Evolutionary conservation across 2,329 filamentous ascomycete species (phyloP).

Genomic region (Allantophomopsis cytisporea): DNA sequence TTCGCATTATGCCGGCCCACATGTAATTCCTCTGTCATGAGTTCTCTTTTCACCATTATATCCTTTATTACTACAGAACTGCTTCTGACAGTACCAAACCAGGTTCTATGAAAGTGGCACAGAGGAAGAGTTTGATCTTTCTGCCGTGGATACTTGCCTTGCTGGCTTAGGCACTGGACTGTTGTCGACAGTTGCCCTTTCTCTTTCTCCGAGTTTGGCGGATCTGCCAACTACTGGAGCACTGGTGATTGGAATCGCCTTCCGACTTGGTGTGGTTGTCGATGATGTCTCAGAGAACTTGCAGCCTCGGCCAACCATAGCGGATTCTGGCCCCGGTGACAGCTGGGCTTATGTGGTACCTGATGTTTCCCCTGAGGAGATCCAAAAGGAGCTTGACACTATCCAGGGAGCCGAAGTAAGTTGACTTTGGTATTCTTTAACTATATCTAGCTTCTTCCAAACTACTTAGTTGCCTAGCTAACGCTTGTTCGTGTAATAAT

Average conservation of each 20-base stretch:
- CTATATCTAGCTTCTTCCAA: conserved; percentile 4
- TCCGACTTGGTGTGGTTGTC: conserved; percentile 30
- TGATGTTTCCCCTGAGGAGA: conserved; percentile 16
- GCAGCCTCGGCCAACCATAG: conserved; percentile 18
- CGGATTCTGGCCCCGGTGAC: conserved; percentile 10
- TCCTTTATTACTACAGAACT: conserved; percentile 9
- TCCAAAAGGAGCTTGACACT: conserved; percentile 23
- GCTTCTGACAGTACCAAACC: too few relatives aligned
- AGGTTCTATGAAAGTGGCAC: conserved; percentile 17
- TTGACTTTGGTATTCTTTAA: too few relatives aligned
- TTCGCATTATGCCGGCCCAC: too few relatives aligned
- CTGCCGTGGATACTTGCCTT: conserved; percentile 16
- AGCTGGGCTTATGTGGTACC: conserved; percentile 28
- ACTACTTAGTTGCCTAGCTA: not conserved
- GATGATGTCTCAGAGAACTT: conserved; percentile 26
- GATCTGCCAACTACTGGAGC: conserved; percentile 27
- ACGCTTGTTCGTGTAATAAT: not conserved
- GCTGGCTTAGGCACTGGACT: conserved; percentile 30
- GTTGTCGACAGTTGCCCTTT: conserved; percentile 25
- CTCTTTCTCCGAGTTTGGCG: conserved; percentile 22
- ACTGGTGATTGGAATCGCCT: conserved; percentile 26
- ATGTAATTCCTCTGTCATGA: too few relatives aligned
- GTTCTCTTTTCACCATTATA: not conserved
- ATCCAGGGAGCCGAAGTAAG: too few relatives aligned
- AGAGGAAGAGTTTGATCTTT: conserved; percentile 10